Evolutionary conservation across 345 rosid species (phyloP).

Genomic region (Lepidium didymum): DNA sequence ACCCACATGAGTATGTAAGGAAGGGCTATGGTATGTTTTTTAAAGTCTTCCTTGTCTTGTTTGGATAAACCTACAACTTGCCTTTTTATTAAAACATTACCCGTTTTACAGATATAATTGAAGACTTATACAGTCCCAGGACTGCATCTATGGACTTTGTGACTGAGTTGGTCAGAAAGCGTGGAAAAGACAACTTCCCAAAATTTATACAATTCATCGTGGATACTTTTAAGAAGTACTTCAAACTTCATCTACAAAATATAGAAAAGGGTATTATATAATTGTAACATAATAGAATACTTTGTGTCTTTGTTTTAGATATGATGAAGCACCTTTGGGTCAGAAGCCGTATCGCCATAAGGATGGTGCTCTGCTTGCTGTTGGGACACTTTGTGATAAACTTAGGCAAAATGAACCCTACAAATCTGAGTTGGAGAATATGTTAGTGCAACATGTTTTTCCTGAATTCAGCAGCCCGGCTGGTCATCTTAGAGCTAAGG

Average conservation of each 20-base stretch:
- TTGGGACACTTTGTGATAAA: constrained; percentile 98
- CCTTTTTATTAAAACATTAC: neutral
- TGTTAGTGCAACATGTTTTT: constrained; percentile 96
- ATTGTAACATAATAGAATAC: neutral
- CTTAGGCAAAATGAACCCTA: constrained; percentile 94
- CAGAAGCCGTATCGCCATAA: constrained; percentile 80
- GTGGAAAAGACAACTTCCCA: constrained; percentile 85
- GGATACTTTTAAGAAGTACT: constrained; percentile 69
- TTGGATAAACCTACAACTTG: neutral
- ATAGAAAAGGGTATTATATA: neutral
- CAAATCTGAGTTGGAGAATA: constrained; percentile 83
- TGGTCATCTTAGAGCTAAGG: constrained; percentile 99
- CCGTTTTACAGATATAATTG: constrained; percentile 75
- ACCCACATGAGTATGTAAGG: constrained; percentile 98
- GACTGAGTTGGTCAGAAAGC: constrained; percentile 90
- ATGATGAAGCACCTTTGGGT: constrained; percentile 64
- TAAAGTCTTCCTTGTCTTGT: neutral
- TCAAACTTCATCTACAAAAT: neutral
- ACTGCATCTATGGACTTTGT: constrained; percentile 99
- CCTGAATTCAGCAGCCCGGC: constrained; percentile 91
- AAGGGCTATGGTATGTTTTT: constrained; percentile 92
- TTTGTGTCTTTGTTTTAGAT: constrained; percentile 40
- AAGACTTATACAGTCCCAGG: constrained; percentile 97
- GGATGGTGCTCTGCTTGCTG: constrained; percentile 98
- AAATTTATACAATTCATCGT: constrained; percentile 76